A percentile compares a stretch with the other conserved stretches of the same genome.
phyloP scores from a whole-genome alignment of 2,329 filamentous ascomycete species.

The Penicillium crustosum region DNA sequence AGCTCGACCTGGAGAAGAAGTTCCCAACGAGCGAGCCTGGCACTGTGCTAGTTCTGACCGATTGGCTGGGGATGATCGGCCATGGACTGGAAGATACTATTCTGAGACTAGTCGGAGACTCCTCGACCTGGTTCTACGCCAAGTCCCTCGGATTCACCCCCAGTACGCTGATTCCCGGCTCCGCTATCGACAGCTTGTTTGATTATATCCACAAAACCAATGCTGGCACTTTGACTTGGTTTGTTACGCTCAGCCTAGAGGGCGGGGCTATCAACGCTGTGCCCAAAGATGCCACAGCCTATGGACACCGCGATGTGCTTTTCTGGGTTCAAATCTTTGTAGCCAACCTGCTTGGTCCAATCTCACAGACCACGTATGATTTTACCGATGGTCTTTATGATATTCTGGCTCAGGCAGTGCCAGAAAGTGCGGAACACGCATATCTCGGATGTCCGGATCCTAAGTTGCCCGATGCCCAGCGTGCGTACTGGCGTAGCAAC shows the following conservation, averaged over 20 bases:
- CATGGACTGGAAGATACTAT: not conserved
- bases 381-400: constrained; percentile 55
- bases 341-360: constrained; percentile 44
- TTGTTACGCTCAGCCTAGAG: constrained; percentile 60
- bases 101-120: not conserved
- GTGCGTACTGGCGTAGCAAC: constrained; percentile 55
- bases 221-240: constrained; percentile 57
- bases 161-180: constrained; percentile 49
- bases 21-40: constrained; percentile 19
- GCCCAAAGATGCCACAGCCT: constrained; percentile 56
- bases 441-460: constrained; percentile 65
- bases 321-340: constrained; percentile 63
- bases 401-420: constrained; percentile 26
- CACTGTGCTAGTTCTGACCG: constrained; percentile 18
- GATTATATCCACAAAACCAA: constrained; percentile 44
- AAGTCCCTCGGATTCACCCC: constrained; percentile 56
- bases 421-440: constrained; percentile 37
- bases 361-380: constrained; percentile 47
- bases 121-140: constrained; percentile 48
- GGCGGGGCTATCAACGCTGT: constrained; percentile 61
- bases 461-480: constrained; percentile 44
- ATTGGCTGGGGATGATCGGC: not conserved
- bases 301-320: constrained; percentile 62
- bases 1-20: constrained; percentile 29
- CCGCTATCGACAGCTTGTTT: constrained; percentile 38